These are phyloP conservation scores for Aspergillus fijiensis DNA, from an alignment of 2,329 filamentous ascomycete genomes.

Conservation along the genomic window DNA sequence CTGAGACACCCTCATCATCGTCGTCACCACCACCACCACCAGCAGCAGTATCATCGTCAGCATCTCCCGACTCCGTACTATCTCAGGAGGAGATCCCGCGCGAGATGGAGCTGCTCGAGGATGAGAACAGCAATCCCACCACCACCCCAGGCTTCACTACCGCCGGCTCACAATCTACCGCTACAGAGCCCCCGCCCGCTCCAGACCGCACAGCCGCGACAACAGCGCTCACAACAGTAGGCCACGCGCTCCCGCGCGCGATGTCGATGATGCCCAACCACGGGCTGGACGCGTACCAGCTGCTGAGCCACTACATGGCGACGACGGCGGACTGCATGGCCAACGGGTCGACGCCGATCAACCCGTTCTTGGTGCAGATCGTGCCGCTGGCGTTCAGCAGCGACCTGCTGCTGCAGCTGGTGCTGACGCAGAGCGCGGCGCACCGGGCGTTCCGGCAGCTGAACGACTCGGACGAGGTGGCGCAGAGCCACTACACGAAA, in stretches of 20 bases:
- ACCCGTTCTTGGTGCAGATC: conserved; percentile 49
- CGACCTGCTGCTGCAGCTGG: conserved; percentile 48
- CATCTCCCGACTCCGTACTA: not conserved
- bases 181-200: not conserved
- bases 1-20: not conserved
- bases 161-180: not conserved
- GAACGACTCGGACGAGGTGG: conserved; percentile 31
- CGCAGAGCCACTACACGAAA: conserved; percentile 32
- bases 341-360: conserved; percentile 49
- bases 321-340: conserved; percentile 51
- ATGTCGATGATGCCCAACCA: conserved; percentile 33
- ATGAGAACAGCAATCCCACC: not conserved
- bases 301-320: conserved; percentile 48
- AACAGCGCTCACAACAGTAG: conserved; percentile 14
- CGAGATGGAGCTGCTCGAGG: not conserved
- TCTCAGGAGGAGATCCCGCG: not conserved
- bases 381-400: conserved; percentile 50
- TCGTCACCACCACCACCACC: too few species aligned
- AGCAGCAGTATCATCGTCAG: not conserved
- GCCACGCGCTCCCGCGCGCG: conserved; percentile 24
- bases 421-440: conserved; percentile 45
- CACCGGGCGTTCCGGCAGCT: conserved; percentile 32
- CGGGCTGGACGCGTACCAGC: conserved; percentile 33
- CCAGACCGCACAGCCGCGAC: not conserved
- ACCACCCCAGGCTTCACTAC: not conserved